phyloP scores from a whole-genome alignment of 1,139 yeast species.

The Pichia sp. region DNA sequence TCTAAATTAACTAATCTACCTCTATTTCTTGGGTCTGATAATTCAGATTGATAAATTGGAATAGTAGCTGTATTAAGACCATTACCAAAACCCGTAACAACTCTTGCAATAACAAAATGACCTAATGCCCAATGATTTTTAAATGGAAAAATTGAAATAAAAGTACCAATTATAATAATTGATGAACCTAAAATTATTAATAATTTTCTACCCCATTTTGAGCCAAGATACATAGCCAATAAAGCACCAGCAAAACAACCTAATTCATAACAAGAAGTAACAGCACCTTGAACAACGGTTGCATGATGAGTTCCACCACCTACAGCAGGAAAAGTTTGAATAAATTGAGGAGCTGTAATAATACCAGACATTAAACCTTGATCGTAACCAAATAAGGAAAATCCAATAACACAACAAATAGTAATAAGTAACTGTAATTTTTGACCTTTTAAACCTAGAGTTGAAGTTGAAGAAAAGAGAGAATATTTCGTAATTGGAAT shows the following conservation, averaged over 20 bases:
- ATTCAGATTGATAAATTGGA: slow-evolving; percentile 79
- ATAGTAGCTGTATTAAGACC: slow-evolving; percentile 76
- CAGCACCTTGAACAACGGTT: slow-evolving; percentile 57
- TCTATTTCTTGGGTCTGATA: slow-evolving; percentile 65
- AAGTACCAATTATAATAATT: slow-evolving; percentile 58
- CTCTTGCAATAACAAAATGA: slow-evolving; percentile 43
- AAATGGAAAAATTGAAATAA: slow-evolving; percentile 57
- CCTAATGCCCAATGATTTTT: slow-evolving; percentile 44
- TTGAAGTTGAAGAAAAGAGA: slow-evolving; percentile 16
- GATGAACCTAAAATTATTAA: slow-evolving; percentile 53
- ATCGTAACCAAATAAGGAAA: slow-evolving; percentile 71
- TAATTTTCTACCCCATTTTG: slow-evolving; percentile 59
- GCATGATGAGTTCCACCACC: slow-evolving; percentile 31
- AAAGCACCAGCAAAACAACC: slow-evolving; percentile 74
- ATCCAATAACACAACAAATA: slow-evolving; percentile 55
- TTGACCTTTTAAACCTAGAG: slow-evolving; percentile 45
- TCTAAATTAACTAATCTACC: slow-evolving; percentile 66
- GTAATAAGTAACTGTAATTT: slow-evolving; percentile 43
- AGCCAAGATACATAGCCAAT: slow-evolving; percentile 60
- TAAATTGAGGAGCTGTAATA: slow-evolving; percentile 56
- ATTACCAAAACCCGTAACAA: slow-evolving; percentile 72
- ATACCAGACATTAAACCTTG: slow-evolving; percentile 77
- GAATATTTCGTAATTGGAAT: slow-evolving; percentile 7
- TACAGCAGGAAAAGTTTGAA: slow-evolving; percentile 52
- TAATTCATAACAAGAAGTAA: slow-evolving; percentile 65